Evolutionary conservation across 176 grass and related monocot genomes (phyloP).

Genomic region (Luzula sylvatica): DNA sequence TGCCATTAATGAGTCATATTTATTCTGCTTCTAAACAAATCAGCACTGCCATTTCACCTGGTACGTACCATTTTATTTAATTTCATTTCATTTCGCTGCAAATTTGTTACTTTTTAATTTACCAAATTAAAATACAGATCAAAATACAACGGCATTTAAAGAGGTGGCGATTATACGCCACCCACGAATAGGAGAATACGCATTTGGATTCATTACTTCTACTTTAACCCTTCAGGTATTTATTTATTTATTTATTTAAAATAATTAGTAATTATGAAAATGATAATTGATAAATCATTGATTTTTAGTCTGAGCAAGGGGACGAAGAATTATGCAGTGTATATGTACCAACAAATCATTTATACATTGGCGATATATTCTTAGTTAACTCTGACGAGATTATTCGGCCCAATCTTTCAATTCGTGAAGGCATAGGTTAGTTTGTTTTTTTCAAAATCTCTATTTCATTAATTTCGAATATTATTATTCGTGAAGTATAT

Average conservation of each 20-base stretch:
- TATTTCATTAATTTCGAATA: neutral
- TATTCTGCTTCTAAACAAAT: constrained; percentile 99
- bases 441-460: neutral
- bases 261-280: constrained; percentile 1
- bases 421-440: constrained; percentile 91
- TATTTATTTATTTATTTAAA: constrained; percentile 13
- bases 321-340: constrained; percentile 96
- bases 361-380: constrained; percentile 98
- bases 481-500: too few relatives aligned
- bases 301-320: constrained; percentile 72
- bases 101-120: neutral
- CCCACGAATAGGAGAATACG: constrained; percentile 94
- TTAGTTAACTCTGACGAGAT: constrained; percentile 89
- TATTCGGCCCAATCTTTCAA: constrained; percentile 91
- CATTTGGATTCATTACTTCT: constrained; percentile 98
- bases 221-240: constrained; percentile 86
- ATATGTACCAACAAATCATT: constrained; percentile 97
- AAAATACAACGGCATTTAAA: constrained; percentile 99
- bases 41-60: constrained; percentile 98
- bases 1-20: constrained; percentile 85
- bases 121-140: constrained; percentile 38
- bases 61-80: constrained; percentile 30
- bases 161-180: constrained; percentile 99
- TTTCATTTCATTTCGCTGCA: neutral
- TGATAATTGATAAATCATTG: constrained; percentile 4